Evolutionary conservation across 2,329 filamentous ascomycete genomes (phyloP), one percentile per base, ranked within the genome.

Genomic region (Fusarium foetens): DNA sequence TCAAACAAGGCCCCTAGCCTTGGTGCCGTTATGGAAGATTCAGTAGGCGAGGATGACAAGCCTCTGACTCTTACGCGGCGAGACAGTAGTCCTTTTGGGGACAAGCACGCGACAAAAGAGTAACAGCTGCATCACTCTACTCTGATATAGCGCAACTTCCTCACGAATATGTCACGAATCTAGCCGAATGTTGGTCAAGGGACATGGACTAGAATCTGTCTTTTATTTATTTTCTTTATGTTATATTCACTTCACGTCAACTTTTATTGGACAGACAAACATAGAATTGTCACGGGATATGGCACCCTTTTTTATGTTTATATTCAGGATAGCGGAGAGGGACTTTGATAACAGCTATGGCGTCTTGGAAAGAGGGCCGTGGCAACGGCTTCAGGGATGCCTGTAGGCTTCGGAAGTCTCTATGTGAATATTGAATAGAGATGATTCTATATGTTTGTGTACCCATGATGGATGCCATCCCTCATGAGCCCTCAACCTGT

Each of bases 101-200:
- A 90, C 71, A 86, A 89, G 75, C 84, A 90, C 73, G 88, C 87
- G 57, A 86, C 88, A 35, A 85, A 83, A 73, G 86, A 88, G 71
- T 84, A 76, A 80, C 71, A 57, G 58, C 31, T 53, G 11, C 29
- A 29, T 33, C 35, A 57, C 41, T 21, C 33, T 55, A 48, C 55
- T 58, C 60, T 45, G 61, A 68, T 71, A 73, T 65, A 71, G 61
- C 63, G 60, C 63, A 63, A 54, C 53, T 57, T 58, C 45, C 53
- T 63, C 59, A 68, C 53, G 58, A 65, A 65, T 58, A 72, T 65
- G 63, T 75, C 58, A 70, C 70, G 67, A 76, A 75, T 70, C 63
- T 66, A 66, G 59, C 66, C 65, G 52, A 57, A 63, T 49, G 52
- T 64, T 57, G 55, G 66, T 61, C 43, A 46, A 63, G 27, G 41